Evolutionary conservation across 495 filamentous ascomycete species (phyloP).

Genomic region (Hypoxylon rickii): DNA sequence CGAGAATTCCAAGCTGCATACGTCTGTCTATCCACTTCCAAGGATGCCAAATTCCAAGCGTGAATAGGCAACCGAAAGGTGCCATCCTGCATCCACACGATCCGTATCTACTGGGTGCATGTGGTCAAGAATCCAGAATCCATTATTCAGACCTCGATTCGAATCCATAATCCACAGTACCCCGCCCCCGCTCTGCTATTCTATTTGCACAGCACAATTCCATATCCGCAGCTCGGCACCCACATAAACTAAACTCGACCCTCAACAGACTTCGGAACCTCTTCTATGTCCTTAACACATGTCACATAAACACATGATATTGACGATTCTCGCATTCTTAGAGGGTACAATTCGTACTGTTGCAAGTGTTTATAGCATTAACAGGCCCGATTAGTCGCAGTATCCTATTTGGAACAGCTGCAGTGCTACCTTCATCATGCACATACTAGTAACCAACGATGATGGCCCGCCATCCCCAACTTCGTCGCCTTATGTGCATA

Average conservation of each 20-base stretch:
- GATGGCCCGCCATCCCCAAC: constrained; percentile 91
- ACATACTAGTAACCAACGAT: constrained; percentile 70
- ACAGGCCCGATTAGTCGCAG: constrained; percentile 8
- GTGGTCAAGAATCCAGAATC: no score
- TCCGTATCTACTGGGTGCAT: no score
- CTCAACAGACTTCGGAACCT: no score
- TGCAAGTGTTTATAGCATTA: background rate
- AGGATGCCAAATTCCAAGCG: no score
- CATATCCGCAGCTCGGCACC: constrained; percentile 12
- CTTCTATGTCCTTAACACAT: background rate
- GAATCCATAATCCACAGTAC: no score
- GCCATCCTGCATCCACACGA: no score
- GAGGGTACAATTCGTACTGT: background rate
- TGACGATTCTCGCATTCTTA: background rate
- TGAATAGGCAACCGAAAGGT: no score
- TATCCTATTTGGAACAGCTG: background rate
- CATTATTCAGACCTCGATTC: no score
- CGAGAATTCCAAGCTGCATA: no score
- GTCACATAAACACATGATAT: background rate
- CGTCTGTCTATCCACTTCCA: no score
- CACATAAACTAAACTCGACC: no score
- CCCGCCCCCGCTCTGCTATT: constrained; percentile 32
- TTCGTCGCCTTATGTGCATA: constrained; percentile 91
- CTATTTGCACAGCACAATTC: constrained; percentile 3
- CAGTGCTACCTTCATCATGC: constrained; percentile 38